Conservation (phyloP, 805 yeast species). For the Candida stauntonica region DNA sequence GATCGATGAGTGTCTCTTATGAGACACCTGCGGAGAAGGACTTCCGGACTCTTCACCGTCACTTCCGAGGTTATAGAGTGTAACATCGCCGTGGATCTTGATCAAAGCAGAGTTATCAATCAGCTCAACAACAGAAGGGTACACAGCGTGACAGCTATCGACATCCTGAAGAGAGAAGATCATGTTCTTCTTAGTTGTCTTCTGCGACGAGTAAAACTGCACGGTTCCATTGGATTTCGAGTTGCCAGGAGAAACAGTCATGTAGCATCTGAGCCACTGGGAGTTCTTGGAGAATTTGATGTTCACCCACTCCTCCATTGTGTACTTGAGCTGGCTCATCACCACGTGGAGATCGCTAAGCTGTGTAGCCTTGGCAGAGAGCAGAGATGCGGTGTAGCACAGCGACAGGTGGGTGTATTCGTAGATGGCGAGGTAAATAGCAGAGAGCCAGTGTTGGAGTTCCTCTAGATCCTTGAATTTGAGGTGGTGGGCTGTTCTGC, state of each 20-base stretch:
- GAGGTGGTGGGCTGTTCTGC: constrained; percentile 20
- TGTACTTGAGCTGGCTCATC: constrained; percentile 43
- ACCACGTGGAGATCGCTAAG: constrained; percentile 57
- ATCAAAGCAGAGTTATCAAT: constrained; percentile 55
- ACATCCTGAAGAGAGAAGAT: constrained; percentile 45
- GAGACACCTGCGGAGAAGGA: constrained; percentile 6
- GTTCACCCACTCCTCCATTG: constrained; percentile 58
- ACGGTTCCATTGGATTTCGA: constrained; percentile 40
- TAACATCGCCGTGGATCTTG: constrained; percentile 51
- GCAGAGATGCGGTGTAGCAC: constrained; percentile 59
- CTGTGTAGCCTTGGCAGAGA: constrained; percentile 52
- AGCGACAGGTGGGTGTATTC: constrained; percentile 56
- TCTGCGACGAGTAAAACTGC: constrained; percentile 48
- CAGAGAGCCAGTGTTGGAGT: constrained; percentile 38
- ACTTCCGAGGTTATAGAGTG: constrained; percentile 29
- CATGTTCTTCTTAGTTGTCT: constrained; percentile 45
- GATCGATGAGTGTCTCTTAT: constrained; percentile 6
- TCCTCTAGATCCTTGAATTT: constrained; percentile 13
- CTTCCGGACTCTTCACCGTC: neutral
- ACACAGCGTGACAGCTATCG: constrained; percentile 47
- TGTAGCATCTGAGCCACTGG: constrained; percentile 54
- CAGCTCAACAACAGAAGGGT: constrained; percentile 47
- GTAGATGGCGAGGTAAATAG: constrained; percentile 49
- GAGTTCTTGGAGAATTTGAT: constrained; percentile 55
- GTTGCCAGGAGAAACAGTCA: constrained; percentile 45